phyloP scores from a whole-genome alignment of 1,284 basidiomycete species.

The Cryptococcus sp. region DNA sequence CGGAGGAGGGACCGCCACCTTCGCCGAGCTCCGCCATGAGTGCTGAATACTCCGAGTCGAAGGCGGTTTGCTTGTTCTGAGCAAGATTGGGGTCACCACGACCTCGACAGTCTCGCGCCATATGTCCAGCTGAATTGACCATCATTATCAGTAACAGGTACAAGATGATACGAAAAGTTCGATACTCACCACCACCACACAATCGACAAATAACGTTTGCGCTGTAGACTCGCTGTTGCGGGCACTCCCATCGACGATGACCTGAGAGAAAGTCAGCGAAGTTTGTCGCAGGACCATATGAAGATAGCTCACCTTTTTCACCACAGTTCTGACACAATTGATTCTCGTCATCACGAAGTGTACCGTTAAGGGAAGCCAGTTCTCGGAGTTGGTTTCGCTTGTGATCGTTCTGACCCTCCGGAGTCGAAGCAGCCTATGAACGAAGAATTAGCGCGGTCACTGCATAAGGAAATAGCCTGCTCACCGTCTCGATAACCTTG shows the following conservation, averaged over 20 bases:
- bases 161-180: background rate
- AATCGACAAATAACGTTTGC: slow-evolving; percentile 97
- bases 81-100: slow-evolving; percentile 56
- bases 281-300: slow-evolving; percentile 15
- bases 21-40: slow-evolving; percentile 99
- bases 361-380: slow-evolving; percentile 95
- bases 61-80: slow-evolving; percentile 57
- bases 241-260: slow-evolving; percentile 95
- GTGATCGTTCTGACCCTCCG: slow-evolving; percentile 99
- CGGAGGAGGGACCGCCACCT: slow-evolving; percentile 54
- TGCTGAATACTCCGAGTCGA: slow-evolving; percentile 96
- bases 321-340: slow-evolving; percentile 99
- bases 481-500: slow-evolving; percentile 93
- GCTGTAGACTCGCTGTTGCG: slow-evolving; percentile 92
- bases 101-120: slow-evolving; percentile 88
- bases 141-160: slow-evolving; percentile 2
- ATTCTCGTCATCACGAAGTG: slow-evolving; percentile 98
- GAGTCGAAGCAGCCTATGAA: slow-evolving; percentile 88
- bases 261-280: slow-evolving; percentile 17
- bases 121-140: slow-evolving; percentile 65
- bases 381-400: slow-evolving; percentile 99
- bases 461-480: slow-evolving; percentile 40
- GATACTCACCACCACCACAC: slow-evolving; percentile 69
- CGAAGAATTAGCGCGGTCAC: background rate
- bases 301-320: slow-evolving; percentile 55